Base-by-base conservation (phyloP, 768 basidiomycete species). In the Dacryopinax primogenitus region DNA sequence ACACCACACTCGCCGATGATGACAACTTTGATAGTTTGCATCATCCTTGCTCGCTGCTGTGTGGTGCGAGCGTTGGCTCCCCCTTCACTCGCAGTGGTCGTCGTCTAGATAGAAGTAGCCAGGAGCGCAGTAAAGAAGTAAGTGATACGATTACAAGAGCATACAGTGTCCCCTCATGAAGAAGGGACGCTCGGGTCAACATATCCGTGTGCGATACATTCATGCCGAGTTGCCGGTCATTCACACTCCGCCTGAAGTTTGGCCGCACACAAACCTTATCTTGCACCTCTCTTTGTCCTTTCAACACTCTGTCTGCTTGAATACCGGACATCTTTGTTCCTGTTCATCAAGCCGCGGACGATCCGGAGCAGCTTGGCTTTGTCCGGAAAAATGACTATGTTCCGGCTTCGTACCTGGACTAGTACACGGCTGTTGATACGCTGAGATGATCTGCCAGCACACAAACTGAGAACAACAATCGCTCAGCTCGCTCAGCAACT, bases 1-100 rank as follows among this genome's bases (percentile, higher is more conserved):
- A 90, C 88, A 37, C 88, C 87, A 7, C 87, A 87, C 63, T 86
- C 79, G 33, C 90, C 90, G 65, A 93, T 84, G 47, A 92, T 82
- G 35, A 90, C 87, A 65, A 92, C 78, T 75, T 93, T 92, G 72
- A 90, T 78, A 64, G 85, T 88, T 67, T 78, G 84, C 86, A 86
- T 88, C 37, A 63, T 39, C 58, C 28, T n/a, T n/a, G n/a, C n/a
- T n/a, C n/a, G n/a, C n/a, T n/a, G n/a, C n/a, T n/a, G n/a, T n/a
- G n/a, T n/a, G n/a, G n/a, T n/a, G n/a, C n/a, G n/a, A n/a, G n/a
- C n/a, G n/a, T n/a, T 62, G 44, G 3, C 51, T 26, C 51, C 51
- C 51, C 15, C 51, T 23, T 58, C 26, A 26, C 51, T 58, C 30
- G 26, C 51, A 32, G 18, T 28, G 51, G 51, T 58, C 51, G 51